phyloP scores from a whole-genome alignment of 257 asterid genomes.

The Solanum paucissectum region DNA sequence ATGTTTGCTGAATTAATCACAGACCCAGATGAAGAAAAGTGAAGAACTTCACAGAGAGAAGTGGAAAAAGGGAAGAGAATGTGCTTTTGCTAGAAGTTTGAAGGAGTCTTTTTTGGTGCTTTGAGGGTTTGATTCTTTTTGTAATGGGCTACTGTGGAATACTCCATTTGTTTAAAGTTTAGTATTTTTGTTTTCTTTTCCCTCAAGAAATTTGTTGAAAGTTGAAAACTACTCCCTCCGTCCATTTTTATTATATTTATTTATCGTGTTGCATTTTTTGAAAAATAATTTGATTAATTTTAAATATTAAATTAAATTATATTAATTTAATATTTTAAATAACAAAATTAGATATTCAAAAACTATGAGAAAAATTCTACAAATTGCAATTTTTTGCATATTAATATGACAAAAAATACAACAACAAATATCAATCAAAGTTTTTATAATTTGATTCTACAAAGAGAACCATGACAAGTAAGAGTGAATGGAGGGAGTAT shows the following conservation, averaged over 20 bases:
- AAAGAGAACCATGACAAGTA: rapidly evolving
- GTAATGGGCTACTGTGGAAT: neutral
- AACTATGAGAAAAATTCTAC: rapidly evolving
- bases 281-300: no score
- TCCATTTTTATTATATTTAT: no score
- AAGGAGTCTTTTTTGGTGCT: neutral
- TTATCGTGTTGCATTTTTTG: rapidly evolving
- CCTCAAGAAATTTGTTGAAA: neutral
- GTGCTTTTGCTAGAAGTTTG: neutral
- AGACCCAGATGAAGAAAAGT: neutral
- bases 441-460: rapidly evolving
- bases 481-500: rapidly evolving
- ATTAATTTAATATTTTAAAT: no score
- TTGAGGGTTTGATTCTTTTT: neutral
- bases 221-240: neutral
- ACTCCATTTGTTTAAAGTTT: no score
- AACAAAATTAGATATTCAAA: no score
- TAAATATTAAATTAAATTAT: rapidly evolving
- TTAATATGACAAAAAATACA: no score
- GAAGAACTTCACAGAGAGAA: neutral
- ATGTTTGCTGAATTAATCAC: slow-evolving; percentile 13
- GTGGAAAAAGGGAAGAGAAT: neutral
- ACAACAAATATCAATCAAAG: no score
- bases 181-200: neutral
- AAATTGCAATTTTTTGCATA: no score